These are phyloP conservation scores for Alternaria ventricosa DNA, from an alignment of 2,329 filamentous ascomycete genomes.

Conservation along the genomic window DNA sequence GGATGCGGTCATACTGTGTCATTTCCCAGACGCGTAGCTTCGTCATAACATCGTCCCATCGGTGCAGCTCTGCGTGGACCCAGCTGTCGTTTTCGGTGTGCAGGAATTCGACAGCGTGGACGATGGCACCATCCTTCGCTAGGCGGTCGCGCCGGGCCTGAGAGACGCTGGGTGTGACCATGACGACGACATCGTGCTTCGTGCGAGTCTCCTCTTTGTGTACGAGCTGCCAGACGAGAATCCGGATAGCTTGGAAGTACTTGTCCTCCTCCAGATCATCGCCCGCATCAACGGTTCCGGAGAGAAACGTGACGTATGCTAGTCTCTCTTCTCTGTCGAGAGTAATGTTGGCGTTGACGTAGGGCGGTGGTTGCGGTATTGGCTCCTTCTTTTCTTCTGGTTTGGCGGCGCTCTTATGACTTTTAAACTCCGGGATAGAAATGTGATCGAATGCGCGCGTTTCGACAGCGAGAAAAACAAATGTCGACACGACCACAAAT, in stretches of 20 bases:
- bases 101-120: conserved; percentile 32
- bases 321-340: conserved; percentile 7
- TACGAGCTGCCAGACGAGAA: conserved; percentile 42
- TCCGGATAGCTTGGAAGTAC: conserved; percentile 36
- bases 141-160: conserved; percentile 26
- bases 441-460: neutral
- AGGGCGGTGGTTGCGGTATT: neutral
- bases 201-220: conserved; percentile 33
- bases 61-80: conserved; percentile 18
- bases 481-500: neutral
- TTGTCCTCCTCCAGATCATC: conserved; percentile 34
- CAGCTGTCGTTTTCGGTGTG: conserved; percentile 22
- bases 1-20: conserved; percentile 43
- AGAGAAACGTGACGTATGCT: conserved; percentile 36
- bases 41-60: conserved; percentile 47
- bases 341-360: neutral
- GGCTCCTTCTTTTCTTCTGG: neutral
- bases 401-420: neutral
- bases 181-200: conserved; percentile 33
- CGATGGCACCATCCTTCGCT: conserved; percentile 34
- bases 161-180: conserved; percentile 34
- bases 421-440: neutral
- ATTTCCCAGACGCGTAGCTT: conserved; percentile 51
- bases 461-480: neutral
- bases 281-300: conserved; percentile 19